phyloP scores from a whole-genome alignment of 768 basidiomycete species.

The Serendipita sp. region DNA sequence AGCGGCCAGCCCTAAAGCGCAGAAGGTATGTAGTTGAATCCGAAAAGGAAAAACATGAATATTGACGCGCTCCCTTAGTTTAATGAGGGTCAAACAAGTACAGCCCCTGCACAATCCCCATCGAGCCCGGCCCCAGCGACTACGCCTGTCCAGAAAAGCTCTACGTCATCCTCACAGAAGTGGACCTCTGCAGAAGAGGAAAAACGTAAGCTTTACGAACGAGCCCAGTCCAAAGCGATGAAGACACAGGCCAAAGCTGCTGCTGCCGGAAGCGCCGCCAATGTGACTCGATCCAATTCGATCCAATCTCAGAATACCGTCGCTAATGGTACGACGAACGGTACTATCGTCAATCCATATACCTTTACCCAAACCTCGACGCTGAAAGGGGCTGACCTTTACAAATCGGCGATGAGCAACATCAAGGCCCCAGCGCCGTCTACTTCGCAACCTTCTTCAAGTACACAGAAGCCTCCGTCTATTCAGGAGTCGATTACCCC shows the following conservation, averaged over 20 bases:
- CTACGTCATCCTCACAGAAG: slow-evolving; percentile 12
- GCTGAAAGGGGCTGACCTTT: slow-evolving; percentile 8
- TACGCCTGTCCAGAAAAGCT: not conserved
- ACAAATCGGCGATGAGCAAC: slow-evolving; percentile 10
- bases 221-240: slow-evolving; percentile 51
- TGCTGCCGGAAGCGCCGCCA: not conserved
- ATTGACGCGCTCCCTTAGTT: not conserved
- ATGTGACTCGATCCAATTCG: not conserved
- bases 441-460: not conserved
- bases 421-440: slow-evolving; percentile 5
- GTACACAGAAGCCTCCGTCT: slow-evolving; percentile 8
- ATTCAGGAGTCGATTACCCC: slow-evolving; percentile 16
- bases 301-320: not conserved
- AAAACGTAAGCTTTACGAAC: slow-evolving; percentile 51
- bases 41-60: not conserved
- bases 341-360: not conserved
- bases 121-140: slow-evolving; percentile 3
- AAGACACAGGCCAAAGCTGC: slow-evolving; percentile 19
- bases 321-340: not conserved
- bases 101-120: not conserved
- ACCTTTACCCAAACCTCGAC: not conserved
- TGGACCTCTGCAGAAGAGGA: slow-evolving; percentile 68
- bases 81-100: not conserved
- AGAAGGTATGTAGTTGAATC: not conserved
- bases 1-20: slow-evolving; percentile 14